phyloP scores from a whole-genome alignment of 1,284 basidiomycete species.

The Malassezia sp. region DNA sequence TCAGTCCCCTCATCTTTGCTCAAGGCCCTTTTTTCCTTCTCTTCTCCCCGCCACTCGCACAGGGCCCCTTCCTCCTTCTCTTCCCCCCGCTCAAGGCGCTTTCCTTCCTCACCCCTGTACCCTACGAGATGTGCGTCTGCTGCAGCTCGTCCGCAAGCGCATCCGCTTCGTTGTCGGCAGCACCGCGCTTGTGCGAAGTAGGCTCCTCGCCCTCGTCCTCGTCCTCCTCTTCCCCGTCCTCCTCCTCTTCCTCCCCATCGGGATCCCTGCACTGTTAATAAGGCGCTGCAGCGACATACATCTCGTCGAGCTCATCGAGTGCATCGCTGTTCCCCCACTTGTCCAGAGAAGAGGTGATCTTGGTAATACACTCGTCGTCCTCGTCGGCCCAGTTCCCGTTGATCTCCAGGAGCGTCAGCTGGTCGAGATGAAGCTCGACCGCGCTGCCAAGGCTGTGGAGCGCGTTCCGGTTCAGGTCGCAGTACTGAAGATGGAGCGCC shows the following conservation, averaged over 20 bases:
- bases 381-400: conserved; percentile 46
- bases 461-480: conserved; percentile 35
- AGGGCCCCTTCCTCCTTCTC: too few relatives aligned
- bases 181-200: too few relatives aligned
- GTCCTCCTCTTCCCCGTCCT: conserved; percentile 25
- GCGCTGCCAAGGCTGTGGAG: conserved; percentile 29
- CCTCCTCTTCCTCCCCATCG: conserved; percentile 41
- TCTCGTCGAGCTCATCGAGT: conserved; percentile 37
- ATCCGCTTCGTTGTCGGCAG: conserved; percentile 24
- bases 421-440: conserved; percentile 24
- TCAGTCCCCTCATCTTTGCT: too few relatives aligned
- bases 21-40: too few relatives aligned
- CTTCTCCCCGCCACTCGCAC: too few relatives aligned
- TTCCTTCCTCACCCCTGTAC: too few relatives aligned
- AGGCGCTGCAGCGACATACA: too few relatives aligned
- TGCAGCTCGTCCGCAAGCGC: conserved; percentile 24
- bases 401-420: conserved; percentile 34
- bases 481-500: conserved; percentile 38
- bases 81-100: too few relatives aligned
- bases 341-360: conserved; percentile 32
- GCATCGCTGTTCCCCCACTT: conserved; percentile 33
- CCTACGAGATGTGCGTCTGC: conserved; percentile 16
- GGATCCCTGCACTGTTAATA: too few relatives aligned
- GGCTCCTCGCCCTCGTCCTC: conserved; percentile 16
- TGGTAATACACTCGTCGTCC: conserved; percentile 38